Base-by-base conservation (phyloP, 202 grass and related monocot genomes). In the Thinopyrum obtusiflorum region DNA sequence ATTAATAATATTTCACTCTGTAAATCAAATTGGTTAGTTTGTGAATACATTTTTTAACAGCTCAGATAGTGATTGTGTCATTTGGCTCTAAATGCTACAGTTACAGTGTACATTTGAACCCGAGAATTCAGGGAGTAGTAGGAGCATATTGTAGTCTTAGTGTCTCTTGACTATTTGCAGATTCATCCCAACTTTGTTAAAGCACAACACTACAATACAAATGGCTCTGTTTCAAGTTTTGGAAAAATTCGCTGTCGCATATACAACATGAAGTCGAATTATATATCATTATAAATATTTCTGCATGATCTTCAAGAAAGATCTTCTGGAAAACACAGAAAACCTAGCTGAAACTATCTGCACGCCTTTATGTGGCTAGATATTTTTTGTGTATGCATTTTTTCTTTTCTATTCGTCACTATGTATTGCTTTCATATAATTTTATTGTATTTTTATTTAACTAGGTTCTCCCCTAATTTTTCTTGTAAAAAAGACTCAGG, bases 21-120 rank as follows among this genome's bases (percentile, higher is more conserved):
- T 29, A 53, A 53, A 53, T 53, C 4, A 55, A 31, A 76, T 75
- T 31, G 18, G 7, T 29, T 49, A 7, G 5, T 66, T n/a, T 51
- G 11, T 80, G 26, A 84, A 80, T 8, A 74, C 49, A 80, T 55
- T 53, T 75, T n/a, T 31, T 75, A 31, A 53, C 6, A 75, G 9
- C 27, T 75, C 8, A 53, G 42, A 11, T 53, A 51, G 5, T 26
- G 69, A 13, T 4, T 46, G 69, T 73, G 9, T 72, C 68, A 72
- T 25, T 25, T 46, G 69, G 12, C 12, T 0, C 23, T 75, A 28
- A 28, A 75, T 76, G 73, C 27, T 76, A 31, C n/a, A n/a, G n/a
- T n/a, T n/a, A 76, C 26, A 32, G 9, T 51, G 25, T 55, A 55
- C 55, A 55, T 53, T 20, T 55, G 15, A 55, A n/a, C 46, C 44